Conservation (phyloP, 495 filamentous ascomycete genomes). For the Penicillium crystallinum region DNA sequence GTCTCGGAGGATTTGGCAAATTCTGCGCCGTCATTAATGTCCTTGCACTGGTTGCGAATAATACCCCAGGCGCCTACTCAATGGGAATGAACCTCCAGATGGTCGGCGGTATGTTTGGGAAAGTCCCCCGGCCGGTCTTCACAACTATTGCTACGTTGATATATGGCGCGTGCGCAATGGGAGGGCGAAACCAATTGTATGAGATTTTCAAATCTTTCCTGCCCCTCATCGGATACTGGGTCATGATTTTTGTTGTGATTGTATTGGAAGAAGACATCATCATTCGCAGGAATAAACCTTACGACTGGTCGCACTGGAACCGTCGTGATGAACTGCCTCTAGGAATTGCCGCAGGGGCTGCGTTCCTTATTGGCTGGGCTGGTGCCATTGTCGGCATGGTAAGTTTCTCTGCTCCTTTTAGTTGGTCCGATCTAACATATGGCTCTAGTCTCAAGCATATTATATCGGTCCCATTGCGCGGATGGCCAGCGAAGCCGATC, state of each 20-base stretch:
- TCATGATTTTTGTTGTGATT: constrained; percentile 42
- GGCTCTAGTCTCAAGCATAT: constrained; percentile 40
- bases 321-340: constrained; percentile 34
- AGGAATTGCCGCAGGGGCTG: constrained; percentile 41
- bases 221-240: constrained; percentile 49
- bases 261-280: constrained; percentile 41
- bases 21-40: constrained; percentile 66
- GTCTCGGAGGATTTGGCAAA: constrained; percentile 61
- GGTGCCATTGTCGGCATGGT: constrained; percentile 49
- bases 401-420: constrained; percentile 1
- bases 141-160: constrained; percentile 36
- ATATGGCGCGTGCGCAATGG: constrained; percentile 44
- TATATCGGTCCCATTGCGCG: constrained; percentile 44
- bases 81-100: constrained; percentile 73
- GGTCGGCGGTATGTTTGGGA: constrained; percentile 54
- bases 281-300: constrained; percentile 32
- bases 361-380: constrained; percentile 46
- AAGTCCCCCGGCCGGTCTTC: constrained; percentile 68
- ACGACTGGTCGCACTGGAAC: constrained; percentile 48
- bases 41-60: constrained; percentile 64
- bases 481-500: constrained; percentile 31
- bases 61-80: constrained; percentile 64
- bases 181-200: constrained; percentile 44
- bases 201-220: constrained; percentile 46
- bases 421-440: not conserved